These are phyloP conservation scores for Auricularia cornea DNA, from an alignment of 768 basidiomycete species.

Conservation along the genomic window DNA sequence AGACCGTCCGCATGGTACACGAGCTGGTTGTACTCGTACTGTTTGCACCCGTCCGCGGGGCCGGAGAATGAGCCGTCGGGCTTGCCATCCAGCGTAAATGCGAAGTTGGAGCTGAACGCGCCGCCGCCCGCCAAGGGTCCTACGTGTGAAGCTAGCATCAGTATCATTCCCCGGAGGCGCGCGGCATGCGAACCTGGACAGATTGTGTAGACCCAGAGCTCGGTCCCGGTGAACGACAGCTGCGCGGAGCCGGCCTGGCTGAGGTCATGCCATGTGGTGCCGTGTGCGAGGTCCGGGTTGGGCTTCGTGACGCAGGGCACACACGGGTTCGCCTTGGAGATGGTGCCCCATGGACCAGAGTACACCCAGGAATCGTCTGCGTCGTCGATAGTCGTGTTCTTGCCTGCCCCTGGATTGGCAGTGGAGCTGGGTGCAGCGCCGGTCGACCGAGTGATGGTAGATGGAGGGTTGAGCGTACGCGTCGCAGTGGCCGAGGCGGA, in stretches of 20 bases:
- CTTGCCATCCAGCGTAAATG: neutral
- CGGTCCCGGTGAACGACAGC: neutral
- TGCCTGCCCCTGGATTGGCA: neutral
- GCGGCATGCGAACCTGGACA: neutral
- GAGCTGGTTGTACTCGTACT: neutral
- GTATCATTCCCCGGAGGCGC: no score
- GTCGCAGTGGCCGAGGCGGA: neutral
- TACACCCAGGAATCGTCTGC: neutral
- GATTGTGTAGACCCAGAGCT: neutral
- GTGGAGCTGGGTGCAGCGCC: neutral
- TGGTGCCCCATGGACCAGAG: neutral
- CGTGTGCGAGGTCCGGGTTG: slow-evolving; percentile 1
- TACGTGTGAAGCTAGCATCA: neutral
- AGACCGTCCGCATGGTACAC: neutral
- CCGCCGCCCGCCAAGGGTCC: neutral
- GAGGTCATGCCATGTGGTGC: slow-evolving; percentile 4
- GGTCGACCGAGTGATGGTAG: neutral
- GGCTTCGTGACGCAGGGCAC: neutral
- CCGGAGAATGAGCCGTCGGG: neutral
- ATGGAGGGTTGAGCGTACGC: neutral
- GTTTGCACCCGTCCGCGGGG: neutral
- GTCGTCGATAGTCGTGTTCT: neutral
- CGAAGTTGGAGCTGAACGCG: neutral
- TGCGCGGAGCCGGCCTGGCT: neutral
- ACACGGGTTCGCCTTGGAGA: neutral